Base-by-base conservation (phyloP, 768 basidiomycete species). In the Boletellus ananiceps region DNA sequence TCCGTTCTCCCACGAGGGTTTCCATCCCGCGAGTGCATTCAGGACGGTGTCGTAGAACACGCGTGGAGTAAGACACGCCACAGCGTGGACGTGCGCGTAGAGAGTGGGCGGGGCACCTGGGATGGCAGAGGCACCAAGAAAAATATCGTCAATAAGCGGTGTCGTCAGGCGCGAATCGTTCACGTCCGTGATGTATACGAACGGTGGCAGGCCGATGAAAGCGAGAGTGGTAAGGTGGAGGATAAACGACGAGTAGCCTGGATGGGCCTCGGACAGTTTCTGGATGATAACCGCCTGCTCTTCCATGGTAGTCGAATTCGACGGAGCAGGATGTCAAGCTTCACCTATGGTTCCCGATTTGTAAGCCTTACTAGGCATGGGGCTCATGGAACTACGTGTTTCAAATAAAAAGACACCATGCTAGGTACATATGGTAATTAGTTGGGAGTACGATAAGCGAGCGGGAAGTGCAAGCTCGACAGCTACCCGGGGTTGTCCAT, bases 11-110 rank as follows among this genome's bases (percentile, higher is more conserved):
- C 85, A 88, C 5, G 65, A 61, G 8, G 80, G 73, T 13, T 63
- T 68, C 79, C 81, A 83, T 9, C 64, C 63, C 3, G 80, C 77
- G 4, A 90, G 71, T 5, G 73, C 60, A 58, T 89, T 84, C 46
- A 91, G 67, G 7, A 81, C 69, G 1, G 78, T 70, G 63, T 89
- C 85, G 50, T 80, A 92, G 39, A 91, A 63, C 5, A 89, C 57
- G 6, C 82, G 75, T 5, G 80, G 62, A 0, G 77, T 77, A 55
- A 89, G 82, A 55, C 81, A 86, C 12, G 81, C 67, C 25, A 82
- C 66, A 5, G 77, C 79, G 51, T 87, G 75, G 2, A 84, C 65
- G 31, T 64, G 69, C 2, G 78, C 81, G 49, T 72, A 74, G 34
- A 62, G 58, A 4, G 80, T 62, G 19, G 61, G 60, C 27, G 60